Evolutionary conservation across 768 basidiomycete genomes (phyloP).

Genomic region (Macrolepiota dolichaula): DNA sequence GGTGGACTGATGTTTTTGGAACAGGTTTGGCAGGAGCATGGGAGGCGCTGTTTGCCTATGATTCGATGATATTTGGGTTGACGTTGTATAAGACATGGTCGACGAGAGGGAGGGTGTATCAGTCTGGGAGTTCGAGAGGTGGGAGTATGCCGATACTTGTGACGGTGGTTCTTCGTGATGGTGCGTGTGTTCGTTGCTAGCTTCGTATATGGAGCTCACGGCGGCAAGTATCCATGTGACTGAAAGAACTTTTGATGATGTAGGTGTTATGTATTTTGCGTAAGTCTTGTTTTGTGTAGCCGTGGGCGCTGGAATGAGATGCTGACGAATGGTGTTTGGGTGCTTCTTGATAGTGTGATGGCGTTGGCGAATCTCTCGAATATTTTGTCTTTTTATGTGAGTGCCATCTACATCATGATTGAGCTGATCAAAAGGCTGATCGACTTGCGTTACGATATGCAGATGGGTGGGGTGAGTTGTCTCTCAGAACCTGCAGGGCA

Average conservation of each 20-base stretch:
- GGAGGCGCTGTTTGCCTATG: constrained; percentile 50
- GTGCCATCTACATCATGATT: constrained; percentile 13
- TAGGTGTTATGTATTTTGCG: constrained; percentile 57
- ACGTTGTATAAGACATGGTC: constrained; percentile 45
- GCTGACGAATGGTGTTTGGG: background rate
- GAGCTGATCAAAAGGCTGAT: background rate
- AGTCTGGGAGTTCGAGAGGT: constrained; percentile 9
- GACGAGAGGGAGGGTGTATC: constrained; percentile 23
- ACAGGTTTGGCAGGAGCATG: constrained; percentile 37
- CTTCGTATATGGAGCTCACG: background rate
- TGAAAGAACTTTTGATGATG: background rate
- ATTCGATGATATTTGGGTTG: constrained; percentile 42
- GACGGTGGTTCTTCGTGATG: constrained; percentile 44
- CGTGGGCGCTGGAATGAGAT: background rate
- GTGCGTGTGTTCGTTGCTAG: constrained; percentile 27
- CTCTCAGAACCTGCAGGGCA: background rate
- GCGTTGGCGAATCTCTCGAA: constrained; percentile 48
- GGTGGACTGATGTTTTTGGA: background rate
- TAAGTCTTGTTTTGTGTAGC: constrained; percentile 22
- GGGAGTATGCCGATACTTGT: constrained; percentile 31
- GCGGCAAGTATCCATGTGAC: background rate
- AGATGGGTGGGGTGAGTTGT: constrained; percentile 25
- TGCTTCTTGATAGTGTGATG: constrained; percentile 38
- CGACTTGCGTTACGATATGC: background rate
- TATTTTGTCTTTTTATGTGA: constrained; percentile 31